Evolutionary conservation across 805 yeast genomes (phyloP).

Genomic region (Zygotorulaspora chibaensis): DNA sequence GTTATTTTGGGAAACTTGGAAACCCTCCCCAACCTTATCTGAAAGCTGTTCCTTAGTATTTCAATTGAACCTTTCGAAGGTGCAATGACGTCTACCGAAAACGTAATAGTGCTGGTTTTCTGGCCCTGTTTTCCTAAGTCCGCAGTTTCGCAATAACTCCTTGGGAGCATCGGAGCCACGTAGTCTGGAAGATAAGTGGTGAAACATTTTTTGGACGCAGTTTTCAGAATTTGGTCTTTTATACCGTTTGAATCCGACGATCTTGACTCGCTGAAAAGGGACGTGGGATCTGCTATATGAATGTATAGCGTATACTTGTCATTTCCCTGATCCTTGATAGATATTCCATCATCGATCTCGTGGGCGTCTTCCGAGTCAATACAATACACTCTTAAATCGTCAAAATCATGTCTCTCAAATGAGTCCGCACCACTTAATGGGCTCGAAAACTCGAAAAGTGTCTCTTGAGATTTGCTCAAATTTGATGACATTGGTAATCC

Average conservation of each 20-base stretch:
- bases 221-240: constrained; percentile 37
- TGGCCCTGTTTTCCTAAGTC: constrained; percentile 46
- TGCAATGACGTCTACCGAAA: constrained; percentile 38
- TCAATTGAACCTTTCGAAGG: constrained; percentile 20
- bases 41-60: constrained; percentile 25
- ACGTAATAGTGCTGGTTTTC: constrained; percentile 47
- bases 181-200: constrained; percentile 73
- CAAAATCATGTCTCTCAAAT: constrained; percentile 38
- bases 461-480: constrained; percentile 43
- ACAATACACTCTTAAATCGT: constrained; percentile 60
- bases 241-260: constrained; percentile 20
- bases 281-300: constrained; percentile 86
- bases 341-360: constrained; percentile 92
- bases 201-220: constrained; percentile 57
- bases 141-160: constrained; percentile 44
- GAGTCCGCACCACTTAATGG: constrained; percentile 10
- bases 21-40: constrained; percentile 41
- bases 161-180: constrained; percentile 68
- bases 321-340: constrained; percentile 42
- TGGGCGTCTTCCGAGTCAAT: constrained; percentile 77
- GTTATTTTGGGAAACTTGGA: constrained; percentile 51
- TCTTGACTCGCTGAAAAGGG: constrained; percentile 44
- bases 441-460: constrained; percentile 27
- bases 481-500: constrained; percentile 44
- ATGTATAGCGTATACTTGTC: constrained; percentile 48